phyloP scores from a whole-genome alignment of 2,329 filamentous ascomycete species.

The Lomentospora prolificans region DNA sequence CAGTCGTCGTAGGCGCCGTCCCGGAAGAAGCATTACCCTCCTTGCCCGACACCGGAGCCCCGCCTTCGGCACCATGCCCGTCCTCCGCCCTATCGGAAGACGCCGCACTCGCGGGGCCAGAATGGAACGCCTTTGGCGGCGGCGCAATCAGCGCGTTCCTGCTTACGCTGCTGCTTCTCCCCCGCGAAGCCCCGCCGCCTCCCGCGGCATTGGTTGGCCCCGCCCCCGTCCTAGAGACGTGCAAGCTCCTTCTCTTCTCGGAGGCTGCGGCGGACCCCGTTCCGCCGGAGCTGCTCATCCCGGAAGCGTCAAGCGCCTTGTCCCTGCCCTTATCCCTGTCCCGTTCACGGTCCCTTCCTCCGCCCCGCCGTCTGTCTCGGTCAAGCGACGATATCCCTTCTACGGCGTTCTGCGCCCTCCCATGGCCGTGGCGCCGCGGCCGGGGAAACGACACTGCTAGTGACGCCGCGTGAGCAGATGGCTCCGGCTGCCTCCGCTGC shows the following conservation, averaged over 20 bases:
- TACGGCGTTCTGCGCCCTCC: background rate
- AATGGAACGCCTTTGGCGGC: slow-evolving; percentile 6
- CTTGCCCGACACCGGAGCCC: background rate
- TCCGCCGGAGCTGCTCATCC: slow-evolving; percentile 14
- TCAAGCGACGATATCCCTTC: background rate
- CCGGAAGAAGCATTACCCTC: background rate
- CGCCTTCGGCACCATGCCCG: background rate
- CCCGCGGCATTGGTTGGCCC: background rate
- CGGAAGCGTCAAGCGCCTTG: slow-evolving; percentile 12
- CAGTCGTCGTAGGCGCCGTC: background rate
- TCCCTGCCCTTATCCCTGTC: slow-evolving; percentile 13
- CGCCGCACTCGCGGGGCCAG: background rate
- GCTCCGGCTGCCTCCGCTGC: background rate
- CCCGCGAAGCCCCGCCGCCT: background rate
- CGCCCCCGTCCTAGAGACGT: background rate
- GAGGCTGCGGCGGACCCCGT: slow-evolving; percentile 12
- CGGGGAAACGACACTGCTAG: background rate
- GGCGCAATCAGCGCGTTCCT: slow-evolving; percentile 6
- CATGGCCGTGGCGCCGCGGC: background rate
- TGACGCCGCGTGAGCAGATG: background rate
- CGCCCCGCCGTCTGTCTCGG: slow-evolving; percentile 5
- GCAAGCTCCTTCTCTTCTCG: slow-evolving; percentile 5
- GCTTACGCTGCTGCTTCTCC: background rate
- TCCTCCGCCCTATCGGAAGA: background rate
- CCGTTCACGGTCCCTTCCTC: slow-evolving; percentile 13